A percentile compares a stretch with the other conserved stretches of the same genome.
Evolutionary conservation across 352 stramenopile genomes (phyloP).

Genomic region (Phytophthora aleatoria): DNA sequence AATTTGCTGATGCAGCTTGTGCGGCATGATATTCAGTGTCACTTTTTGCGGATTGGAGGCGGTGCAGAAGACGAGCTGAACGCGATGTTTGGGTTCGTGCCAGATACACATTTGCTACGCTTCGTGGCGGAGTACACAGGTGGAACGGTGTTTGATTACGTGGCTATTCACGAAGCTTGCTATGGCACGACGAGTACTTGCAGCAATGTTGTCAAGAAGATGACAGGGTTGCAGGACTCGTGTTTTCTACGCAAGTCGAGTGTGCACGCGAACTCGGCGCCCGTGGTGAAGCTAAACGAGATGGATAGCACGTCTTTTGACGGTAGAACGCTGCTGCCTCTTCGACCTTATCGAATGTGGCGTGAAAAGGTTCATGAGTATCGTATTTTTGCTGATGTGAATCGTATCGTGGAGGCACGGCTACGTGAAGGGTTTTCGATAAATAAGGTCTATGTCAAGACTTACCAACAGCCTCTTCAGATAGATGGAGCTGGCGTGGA

Average conservation of each 20-base stretch:
- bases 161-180: slow-evolving; percentile 56
- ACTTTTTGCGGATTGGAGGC: slow-evolving; percentile 80
- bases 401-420: slow-evolving; percentile 82
- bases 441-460: slow-evolving; percentile 82
- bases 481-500: slow-evolving; percentile 20
- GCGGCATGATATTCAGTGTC: slow-evolving; percentile 86
- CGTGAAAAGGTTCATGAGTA: slow-evolving; percentile 90
- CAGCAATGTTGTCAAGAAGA: slow-evolving; percentile 44
- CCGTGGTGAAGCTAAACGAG: slow-evolving; percentile 70
- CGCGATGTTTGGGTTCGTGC: slow-evolving; percentile 85
- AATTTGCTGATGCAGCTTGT: slow-evolving; percentile 89
- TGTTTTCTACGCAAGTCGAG: slow-evolving; percentile 72
- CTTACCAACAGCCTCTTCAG: slow-evolving; percentile 35
- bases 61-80: slow-evolving; percentile 56
- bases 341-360: slow-evolving; percentile 86
- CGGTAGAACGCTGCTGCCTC: slow-evolving; percentile 55
- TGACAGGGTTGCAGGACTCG: slow-evolving; percentile 66
- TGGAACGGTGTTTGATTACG: slow-evolving; percentile 72
- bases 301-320: slow-evolving; percentile 79
- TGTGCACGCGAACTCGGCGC: slow-evolving; percentile 67
- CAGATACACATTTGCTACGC: slow-evolving; percentile 76
- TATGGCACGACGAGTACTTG: slow-evolving; percentile 41
- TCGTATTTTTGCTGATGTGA: slow-evolving; percentile 79
- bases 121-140: slow-evolving; percentile 79
- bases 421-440: slow-evolving; percentile 83